Conservation (phyloP, 768 basidiomycete species). For the Phlebiopsis gigantea region DNA sequence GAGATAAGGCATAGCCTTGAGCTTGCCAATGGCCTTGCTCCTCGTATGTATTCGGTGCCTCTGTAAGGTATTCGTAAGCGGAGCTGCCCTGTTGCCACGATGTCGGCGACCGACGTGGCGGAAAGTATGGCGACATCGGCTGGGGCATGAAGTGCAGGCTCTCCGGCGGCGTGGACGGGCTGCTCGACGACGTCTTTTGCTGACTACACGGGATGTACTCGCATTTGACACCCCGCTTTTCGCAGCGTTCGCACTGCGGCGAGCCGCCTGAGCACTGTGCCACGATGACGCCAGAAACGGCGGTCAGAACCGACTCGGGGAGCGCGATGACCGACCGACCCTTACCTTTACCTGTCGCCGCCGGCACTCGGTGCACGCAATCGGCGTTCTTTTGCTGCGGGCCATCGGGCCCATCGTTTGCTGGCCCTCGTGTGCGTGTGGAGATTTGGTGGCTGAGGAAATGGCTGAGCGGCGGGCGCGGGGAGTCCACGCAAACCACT, state of each 20-base stretch:
- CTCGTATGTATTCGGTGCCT: conserved; percentile 2
- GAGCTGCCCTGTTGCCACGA: conserved; percentile 7
- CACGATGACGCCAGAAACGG: background rate
- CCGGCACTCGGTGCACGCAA: conserved; percentile 54
- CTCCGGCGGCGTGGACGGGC: conserved; percentile 11
- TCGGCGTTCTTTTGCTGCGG: conserved; percentile 36
- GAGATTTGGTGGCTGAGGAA: background rate
- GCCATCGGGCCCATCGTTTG: conserved; percentile 21
- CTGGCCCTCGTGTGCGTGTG: conserved; percentile 10
- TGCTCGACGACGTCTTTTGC: conserved; percentile 21
- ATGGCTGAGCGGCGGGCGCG: background rate
- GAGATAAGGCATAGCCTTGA: conserved; percentile 6
- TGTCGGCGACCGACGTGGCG: conserved; percentile 5
- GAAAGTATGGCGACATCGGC: conserved; percentile 2
- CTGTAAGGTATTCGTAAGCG: conserved; percentile 7
- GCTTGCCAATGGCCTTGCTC: conserved; percentile 9
- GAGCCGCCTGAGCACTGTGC: conserved; percentile 22
- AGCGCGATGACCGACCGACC: background rate
- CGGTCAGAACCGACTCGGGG: background rate
- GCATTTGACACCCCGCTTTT: conserved; percentile 32
- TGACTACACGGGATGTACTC: conserved; percentile 37
- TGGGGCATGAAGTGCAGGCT: background rate
- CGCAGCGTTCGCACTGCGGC: conserved; percentile 36
- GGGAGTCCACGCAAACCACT: background rate
- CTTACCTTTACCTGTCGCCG: conserved; percentile 50